Evolutionary conservation across 768 basidiomycete species (phyloP).

Genomic region (Russula sp.): DNA sequence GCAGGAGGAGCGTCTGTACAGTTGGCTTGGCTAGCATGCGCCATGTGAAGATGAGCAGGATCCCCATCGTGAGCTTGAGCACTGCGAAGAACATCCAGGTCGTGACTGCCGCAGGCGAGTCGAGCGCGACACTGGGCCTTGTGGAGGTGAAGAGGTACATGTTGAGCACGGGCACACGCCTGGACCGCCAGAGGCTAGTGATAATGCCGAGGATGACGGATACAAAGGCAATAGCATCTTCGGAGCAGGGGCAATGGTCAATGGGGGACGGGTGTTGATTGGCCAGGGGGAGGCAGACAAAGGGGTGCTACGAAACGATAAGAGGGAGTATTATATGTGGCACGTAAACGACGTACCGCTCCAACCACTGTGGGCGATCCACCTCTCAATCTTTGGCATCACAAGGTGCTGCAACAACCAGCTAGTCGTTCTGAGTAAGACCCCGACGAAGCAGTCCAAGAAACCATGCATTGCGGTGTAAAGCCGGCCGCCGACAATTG

Average conservation of each 20-base stretch:
- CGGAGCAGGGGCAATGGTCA: conserved; percentile 97
- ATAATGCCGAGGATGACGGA: conserved; percentile 77
- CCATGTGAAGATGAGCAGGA: conserved; percentile 80
- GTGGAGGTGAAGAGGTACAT: conserved; percentile 29
- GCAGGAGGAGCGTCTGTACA: conserved; percentile 71
- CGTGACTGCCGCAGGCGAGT: conserved; percentile 31
- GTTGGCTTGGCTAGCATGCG: conserved; percentile 77
- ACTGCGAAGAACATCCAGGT: conserved; percentile 36
- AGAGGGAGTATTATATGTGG: conserved; percentile 5
- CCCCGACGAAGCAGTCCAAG: conserved; percentile 62
- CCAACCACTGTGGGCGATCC: conserved; percentile 36
- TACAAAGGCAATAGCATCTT: conserved; percentile 92
- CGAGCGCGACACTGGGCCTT: conserved; percentile 57
- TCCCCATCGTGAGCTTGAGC: conserved; percentile 49
- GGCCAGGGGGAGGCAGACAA: conserved; percentile 65
- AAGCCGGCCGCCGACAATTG: conserved; percentile 72
- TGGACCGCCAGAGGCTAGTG: conserved; percentile 61
- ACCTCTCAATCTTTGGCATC: conserved; percentile 38
- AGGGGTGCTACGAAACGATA: conserved; percentile 43
- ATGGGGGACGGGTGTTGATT: conserved; percentile 91
- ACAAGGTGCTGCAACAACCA: conserved; percentile 45
- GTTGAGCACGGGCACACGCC: conserved; percentile 35
- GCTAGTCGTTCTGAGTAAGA: conserved; percentile 56
- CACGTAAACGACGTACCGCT: conserved; percentile 29
- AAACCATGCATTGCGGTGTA: conserved; percentile 90